Conservation (phyloP, 1,284 basidiomycete genomes). For the Microbotryum lychnidis-dioicae region DNA sequence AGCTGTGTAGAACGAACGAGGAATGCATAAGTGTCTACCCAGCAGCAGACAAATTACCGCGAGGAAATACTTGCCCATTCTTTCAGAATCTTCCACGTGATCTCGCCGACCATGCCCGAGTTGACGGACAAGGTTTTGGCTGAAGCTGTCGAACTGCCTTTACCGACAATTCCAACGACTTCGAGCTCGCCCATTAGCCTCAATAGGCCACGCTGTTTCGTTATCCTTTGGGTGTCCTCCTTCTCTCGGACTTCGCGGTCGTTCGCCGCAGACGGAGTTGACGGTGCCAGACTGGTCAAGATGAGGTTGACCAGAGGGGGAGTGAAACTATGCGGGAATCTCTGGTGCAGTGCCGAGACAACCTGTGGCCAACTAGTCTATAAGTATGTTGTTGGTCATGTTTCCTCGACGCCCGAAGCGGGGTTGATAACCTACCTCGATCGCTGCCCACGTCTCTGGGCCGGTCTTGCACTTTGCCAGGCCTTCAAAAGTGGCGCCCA, state of each 20-base stretch:
- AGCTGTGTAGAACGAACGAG: slow-evolving; percentile 17
- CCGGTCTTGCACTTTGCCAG: slow-evolving; percentile 74
- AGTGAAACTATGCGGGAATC: slow-evolving; percentile 74
- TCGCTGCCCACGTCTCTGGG: slow-evolving; percentile 81
- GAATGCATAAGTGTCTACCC: not conserved
- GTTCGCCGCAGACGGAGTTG: slow-evolving; percentile 44
- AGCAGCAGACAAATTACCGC: not conserved
- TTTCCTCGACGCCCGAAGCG: not conserved
- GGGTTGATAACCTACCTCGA: slow-evolving; percentile 57
- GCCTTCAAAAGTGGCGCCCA: slow-evolving; percentile 77
- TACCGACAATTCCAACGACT: slow-evolving; percentile 57
- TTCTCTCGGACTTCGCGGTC: slow-evolving; percentile 80
- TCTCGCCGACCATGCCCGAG: slow-evolving; percentile 25
- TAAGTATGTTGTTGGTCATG: not conserved
- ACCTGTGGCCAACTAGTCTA: slow-evolving; percentile 48
- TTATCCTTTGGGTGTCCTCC: slow-evolving; percentile 72
- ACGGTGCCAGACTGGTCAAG: slow-evolving; percentile 56
- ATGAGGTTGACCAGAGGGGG: slow-evolving; percentile 61
- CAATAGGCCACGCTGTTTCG: slow-evolving; percentile 73
- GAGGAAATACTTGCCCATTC: slow-evolving; percentile 52
- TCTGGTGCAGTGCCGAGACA: slow-evolving; percentile 77
- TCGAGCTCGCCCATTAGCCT: slow-evolving; percentile 84
- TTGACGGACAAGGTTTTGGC: too few species aligned
- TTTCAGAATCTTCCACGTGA: slow-evolving; percentile 41
- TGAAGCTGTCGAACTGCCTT: slow-evolving; percentile 7